Evolutionary conservation across 805 yeast genomes (phyloP), one percentile per base, ranked within the genome.

Genomic region (Nakazawaea populi): DNA sequence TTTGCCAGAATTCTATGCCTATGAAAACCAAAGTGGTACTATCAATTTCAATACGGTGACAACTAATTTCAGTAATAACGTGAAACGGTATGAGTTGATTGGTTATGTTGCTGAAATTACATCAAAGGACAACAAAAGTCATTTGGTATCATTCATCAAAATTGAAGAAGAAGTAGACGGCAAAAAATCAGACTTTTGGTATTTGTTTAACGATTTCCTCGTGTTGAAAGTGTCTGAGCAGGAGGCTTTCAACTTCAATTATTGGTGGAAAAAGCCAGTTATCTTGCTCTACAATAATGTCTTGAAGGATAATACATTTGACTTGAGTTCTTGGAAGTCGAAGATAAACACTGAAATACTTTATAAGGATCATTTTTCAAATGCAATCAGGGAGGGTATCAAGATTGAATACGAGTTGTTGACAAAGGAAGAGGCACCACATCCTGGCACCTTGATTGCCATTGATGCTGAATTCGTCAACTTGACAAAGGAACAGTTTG

Each of bases 401-500:
- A 74, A 72, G 43, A 71, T 77, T 48, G 92, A 89, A 55, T 88
- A 87, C 61, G 77, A 80, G 57, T 69, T 87, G n/a, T 68, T 89
- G 52, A 81, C 89, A 0, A 68, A 69, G 35, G 74, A 76, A 44
- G 91, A 87, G 58, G 87, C 89, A 0, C 97, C 97, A 0, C 61
- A 61, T 24, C 76, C 83, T 0, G 96, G 96, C 0, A 73, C 88
- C 1, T 64, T 90, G 39, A 83, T 92, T 18, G 99, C 98, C 0
- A 85, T 94, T 52, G 99, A 94, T 72, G 97, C 99, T 0, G 99
- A 94, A 66, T 94, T 95, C 73, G 98, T 94, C 3, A 78, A 83
- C 32, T 64, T 91, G 34, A 80, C 82, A 46, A 87, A 87, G 4
- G 97, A 90, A 57, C 81, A 85, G 54, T 77, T 81, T 42, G 97